Evolutionary conservation across 495 filamentous ascomycete species (phyloP).

Genomic region (Penicillium flavigenum): DNA sequence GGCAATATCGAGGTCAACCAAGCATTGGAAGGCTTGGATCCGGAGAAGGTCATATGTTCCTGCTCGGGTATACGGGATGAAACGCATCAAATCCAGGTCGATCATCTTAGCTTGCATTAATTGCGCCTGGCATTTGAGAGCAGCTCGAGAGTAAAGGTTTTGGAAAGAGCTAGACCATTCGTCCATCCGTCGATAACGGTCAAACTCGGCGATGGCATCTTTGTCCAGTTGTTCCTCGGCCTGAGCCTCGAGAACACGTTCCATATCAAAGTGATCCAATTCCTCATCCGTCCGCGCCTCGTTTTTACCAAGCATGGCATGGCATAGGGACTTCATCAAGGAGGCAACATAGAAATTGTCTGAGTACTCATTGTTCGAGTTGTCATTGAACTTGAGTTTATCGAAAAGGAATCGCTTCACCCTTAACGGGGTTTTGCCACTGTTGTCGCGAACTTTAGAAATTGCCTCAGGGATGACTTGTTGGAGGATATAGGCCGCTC

Average conservation of each 20-base stretch:
- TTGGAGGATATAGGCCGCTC: conserved; percentile 76
- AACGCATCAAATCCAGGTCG: conserved; percentile 59
- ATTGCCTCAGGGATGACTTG: conserved; percentile 77
- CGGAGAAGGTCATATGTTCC: conserved; percentile 79
- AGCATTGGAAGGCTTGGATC: conserved; percentile 75
- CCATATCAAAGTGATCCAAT: conserved; percentile 48
- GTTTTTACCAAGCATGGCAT: conserved; percentile 63
- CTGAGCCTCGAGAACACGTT: conserved; percentile 50
- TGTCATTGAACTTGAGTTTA: conserved; percentile 89
- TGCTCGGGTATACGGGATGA: conserved; percentile 76
- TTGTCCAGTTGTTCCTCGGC: conserved; percentile 65
- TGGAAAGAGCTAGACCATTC: conserved; percentile 91
- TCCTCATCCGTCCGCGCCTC: conserved; percentile 42
- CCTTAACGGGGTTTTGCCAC: conserved; percentile 70
- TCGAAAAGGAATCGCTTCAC: conserved; percentile 82
- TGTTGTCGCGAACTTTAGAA: conserved; percentile 70
- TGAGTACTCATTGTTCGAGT: conserved; percentile 79
- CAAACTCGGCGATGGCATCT: conserved; percentile 77
- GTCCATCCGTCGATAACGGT: conserved; percentile 87
- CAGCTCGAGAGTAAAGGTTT: conserved; percentile 82
- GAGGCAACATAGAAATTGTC: conserved; percentile 84
- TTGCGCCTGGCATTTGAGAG: conserved; percentile 71
- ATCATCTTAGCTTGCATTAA: conserved; percentile 72
- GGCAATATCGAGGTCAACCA: conserved; percentile 75
- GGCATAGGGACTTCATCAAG: conserved; percentile 75